Base-by-base conservation (phyloP, 2,329 filamentous ascomycete genomes). In the Aspergillus sp. region DNA sequence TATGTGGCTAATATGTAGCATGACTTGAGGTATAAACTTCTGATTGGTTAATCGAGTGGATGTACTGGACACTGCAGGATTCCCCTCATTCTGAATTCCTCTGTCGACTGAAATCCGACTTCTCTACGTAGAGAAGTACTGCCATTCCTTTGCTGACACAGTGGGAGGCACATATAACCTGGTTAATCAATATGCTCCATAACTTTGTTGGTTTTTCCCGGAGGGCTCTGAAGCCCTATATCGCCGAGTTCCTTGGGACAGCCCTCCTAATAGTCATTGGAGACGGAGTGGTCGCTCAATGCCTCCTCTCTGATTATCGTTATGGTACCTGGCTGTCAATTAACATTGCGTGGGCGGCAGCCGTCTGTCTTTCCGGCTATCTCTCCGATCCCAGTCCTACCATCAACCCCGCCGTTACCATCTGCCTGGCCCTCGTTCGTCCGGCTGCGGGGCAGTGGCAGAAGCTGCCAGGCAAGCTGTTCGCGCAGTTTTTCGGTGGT, bases 261-360 rank as follows among this genome's bases (percentile, higher is more conserved):
- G 61, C 60, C 13, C 55, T 64, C 3, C 53, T 64, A 2, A 64
- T 64, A 30, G 60, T 64, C 41, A 60, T 64, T 20, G 61, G 62
- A 10, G 61, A 64, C 43, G 62, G 62, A 20, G 62, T 64, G 4
- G 62, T 64, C 51, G 62, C 62, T 3, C 62, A 64, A 46, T 59
- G 58, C 39, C 49, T 64, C 25, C 53, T 64, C 15, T 64, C 62
- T 17, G 59, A 64, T 44, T 64, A 64, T 47, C 55, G 57, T 15
- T 64, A 64, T 44, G 62, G 62, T 46, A 64, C 62, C 45, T 64
- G 62, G 62, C 30, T 65, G 9, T 65, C 63, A 17, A 65, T 65
- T 49, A 65, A 65, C 48, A 45, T 65, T 4, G 60, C 62, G 27
- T 64, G 62, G 62, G 62, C 62, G 2, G 46, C 59, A 9, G 62